Conservation (phyloP, 176 grass and related monocot species). For the Oryza brachyantha region DNA sequence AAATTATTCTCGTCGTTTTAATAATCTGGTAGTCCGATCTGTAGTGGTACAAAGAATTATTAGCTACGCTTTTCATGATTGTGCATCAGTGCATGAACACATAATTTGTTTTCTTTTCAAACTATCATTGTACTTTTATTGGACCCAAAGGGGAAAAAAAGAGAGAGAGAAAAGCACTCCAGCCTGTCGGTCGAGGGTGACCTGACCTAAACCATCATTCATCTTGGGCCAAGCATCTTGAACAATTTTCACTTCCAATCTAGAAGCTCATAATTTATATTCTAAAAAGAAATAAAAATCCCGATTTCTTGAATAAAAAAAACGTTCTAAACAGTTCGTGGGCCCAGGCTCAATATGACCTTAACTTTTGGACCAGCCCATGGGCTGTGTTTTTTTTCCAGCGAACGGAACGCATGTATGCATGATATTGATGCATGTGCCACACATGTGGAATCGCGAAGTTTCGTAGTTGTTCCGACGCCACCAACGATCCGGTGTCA, state of each 20-base stretch:
- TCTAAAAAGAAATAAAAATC: no score
- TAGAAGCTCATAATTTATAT: no score
- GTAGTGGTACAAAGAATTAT: background rate
- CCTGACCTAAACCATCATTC: no score
- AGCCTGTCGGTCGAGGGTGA: background rate
- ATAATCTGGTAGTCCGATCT: background rate
- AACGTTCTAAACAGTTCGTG: no score
- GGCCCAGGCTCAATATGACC: no score
- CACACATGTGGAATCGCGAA: background rate
- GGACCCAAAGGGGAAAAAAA: no score
- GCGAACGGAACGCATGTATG: background rate
- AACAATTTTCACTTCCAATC: no score
- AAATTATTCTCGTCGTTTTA: background rate
- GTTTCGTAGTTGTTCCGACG: background rate
- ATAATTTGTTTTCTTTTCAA: background rate
- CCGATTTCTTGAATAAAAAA: no score
- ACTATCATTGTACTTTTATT: background rate
- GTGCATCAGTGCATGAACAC: background rate
- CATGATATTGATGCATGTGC: no score
- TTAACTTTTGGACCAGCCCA: no score
- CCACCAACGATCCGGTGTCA: background rate
- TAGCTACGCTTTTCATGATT: background rate
- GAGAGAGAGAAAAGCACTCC: background rate
- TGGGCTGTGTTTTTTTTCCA: no score
- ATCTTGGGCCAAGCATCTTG: no score